Base-by-base conservation (phyloP, 768 basidiomycete species). In the Boletus coccyginus region DNA sequence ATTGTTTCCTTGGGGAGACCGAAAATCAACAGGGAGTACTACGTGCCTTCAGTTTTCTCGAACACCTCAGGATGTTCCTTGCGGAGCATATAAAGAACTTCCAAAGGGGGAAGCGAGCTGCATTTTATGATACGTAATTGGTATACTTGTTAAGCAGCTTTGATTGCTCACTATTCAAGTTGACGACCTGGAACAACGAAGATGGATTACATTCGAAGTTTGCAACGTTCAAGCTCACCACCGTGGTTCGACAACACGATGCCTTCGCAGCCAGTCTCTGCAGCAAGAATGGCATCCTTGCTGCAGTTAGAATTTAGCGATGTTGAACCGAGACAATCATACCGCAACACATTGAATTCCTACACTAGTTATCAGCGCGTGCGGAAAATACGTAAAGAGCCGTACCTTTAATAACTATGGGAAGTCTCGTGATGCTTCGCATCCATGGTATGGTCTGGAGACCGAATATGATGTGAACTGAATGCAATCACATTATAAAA, bases 161-260 rank as follows among this genome's bases (percentile, higher is more conserved):
- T 42, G 29, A 9, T 17, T 39, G 66, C 83, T 69, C 66, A 90
- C 88, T 83, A 91, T 52, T 94, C 91, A 50, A 94, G 73, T 70
- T 94, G 91, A 29, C 93, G 81, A 41, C 88, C 88, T 62, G 47
- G 41, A 33, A 52, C 14, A 41, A 11, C 27, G 32, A 49, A 35
- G n/a, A 52, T 59, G 24, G 60, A 51, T 39, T 42, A 36, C 12
- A 7, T 49, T 38, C 21, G 19, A 14, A 31, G 24, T 45, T 41
- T 43, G 7, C 32, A 16, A 46, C 45, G 9, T 27, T 43, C 16
- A 41, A 43, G 16, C 73, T 61, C 64, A 81, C 92, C 95, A 53
- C 95, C 95, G 63, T 98, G 95, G 62, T 98, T 98, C 1, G 89
- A 92, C 10, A 98, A 73, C 53, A 95, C 77, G 58, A 98, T 92